A percentile compares a stretch with the other conserved stretches of the same genome.
Conservation (phyloP, 1,139 yeast species). For the Saccharomyces hybrid region DNA sequence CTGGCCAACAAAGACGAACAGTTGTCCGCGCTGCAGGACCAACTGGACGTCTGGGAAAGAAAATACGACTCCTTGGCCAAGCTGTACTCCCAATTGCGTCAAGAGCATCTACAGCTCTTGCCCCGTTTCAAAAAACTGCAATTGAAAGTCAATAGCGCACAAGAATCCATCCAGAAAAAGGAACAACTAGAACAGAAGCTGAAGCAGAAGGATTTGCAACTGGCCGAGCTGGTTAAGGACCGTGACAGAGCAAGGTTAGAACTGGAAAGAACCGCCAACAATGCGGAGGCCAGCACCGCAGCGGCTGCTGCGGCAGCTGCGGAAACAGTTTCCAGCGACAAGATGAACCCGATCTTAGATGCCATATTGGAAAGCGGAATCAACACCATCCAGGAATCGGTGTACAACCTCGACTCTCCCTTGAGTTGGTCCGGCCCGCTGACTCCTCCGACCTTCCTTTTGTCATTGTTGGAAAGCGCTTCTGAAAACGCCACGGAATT, state of each 20-base stretch:
- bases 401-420: conserved; percentile 67
- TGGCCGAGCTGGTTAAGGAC: conserved; percentile 84
- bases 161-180: conserved; percentile 79
- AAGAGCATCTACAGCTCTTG: conserved; percentile 78
- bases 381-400: conserved; percentile 64
- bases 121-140: conserved; percentile 77
- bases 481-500: conserved; percentile 73
- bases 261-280: conserved; percentile 44
- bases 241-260: conserved; percentile 86
- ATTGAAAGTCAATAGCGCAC: conserved; percentile 87
- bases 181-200: conserved; percentile 79
- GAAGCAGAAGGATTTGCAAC: conserved; percentile 77
- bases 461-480: conserved; percentile 61
- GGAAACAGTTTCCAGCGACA: conserved; percentile 6
- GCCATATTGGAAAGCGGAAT: conserved; percentile 64
- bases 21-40: conserved; percentile 62
- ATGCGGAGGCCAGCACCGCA: background rate
- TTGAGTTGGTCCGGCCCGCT: conserved; percentile 80
- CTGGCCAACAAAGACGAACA: conserved; percentile 73
- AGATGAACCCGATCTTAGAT: conserved; percentile 46
- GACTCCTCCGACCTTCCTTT: conserved; percentile 58
- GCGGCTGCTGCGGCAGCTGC: conserved; percentile 24
- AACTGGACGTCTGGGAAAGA: conserved; percentile 69
- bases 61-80: conserved; percentile 89
- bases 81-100: conserved; percentile 82